These are phyloP conservation scores for Aaosphaeria arxii DNA, from an alignment of 2,329 filamentous ascomycete species.

Conservation along the genomic window DNA sequence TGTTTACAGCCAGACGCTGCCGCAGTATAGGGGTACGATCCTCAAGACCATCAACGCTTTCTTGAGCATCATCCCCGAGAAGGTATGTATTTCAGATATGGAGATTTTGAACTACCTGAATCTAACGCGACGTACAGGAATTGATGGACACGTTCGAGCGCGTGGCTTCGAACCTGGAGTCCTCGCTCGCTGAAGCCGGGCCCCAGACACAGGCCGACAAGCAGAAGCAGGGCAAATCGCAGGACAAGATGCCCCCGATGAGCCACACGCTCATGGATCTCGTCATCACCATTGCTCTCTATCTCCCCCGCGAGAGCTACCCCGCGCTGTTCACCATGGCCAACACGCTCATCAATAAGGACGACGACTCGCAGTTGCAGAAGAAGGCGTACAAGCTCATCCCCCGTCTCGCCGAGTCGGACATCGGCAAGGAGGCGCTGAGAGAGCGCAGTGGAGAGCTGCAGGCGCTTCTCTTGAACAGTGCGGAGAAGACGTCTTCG, in stretches of 20 bases:
- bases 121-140: conserved; percentile 49
- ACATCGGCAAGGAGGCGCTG: conserved; percentile 73
- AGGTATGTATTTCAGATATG: conserved; percentile 29
- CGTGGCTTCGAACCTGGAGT: conserved; percentile 79
- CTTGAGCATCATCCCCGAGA: conserved; percentile 77
- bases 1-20: conserved; percentile 94
- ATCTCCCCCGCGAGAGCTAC: conserved; percentile 85
- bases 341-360: conserved; percentile 73
- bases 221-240: conserved; percentile 58
- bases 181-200: conserved; percentile 59
- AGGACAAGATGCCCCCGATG: conserved; percentile 82
- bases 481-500: conserved; percentile 79
- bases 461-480: conserved; percentile 75
- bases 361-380: conserved; percentile 85
- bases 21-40: conserved; percentile 86
- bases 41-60: conserved; percentile 94
- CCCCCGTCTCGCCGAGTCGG: conserved; percentile 79
- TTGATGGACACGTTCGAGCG: conserved; percentile 85
- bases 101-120: not conserved
- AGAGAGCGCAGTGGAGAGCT: conserved; percentile 73
- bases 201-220: conserved; percentile 63
- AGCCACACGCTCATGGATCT: conserved; percentile 95
- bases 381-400: conserved; percentile 99
- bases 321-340: conserved; percentile 82
- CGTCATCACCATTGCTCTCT: conserved; percentile 92